Evolutionary conservation across 495 filamentous ascomycete genomes (phyloP).

Genomic region (Hypoxylon cercidicola): DNA sequence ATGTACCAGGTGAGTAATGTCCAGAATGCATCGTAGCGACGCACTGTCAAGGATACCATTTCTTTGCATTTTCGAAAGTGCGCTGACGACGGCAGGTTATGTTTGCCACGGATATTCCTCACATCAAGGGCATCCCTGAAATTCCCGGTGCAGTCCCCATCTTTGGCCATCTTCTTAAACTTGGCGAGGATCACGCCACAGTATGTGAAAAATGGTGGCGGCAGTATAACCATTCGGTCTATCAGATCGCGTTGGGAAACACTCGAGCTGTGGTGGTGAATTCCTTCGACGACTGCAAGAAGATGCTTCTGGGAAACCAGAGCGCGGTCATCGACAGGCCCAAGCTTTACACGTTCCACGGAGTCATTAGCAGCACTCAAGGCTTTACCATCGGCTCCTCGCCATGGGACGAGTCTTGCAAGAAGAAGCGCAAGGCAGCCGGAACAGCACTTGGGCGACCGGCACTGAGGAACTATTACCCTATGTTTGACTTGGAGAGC

Average conservation of each 20-base stretch:
- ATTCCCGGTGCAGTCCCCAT: constrained; percentile 62
- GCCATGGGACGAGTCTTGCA: constrained; percentile 64
- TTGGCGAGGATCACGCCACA: constrained; percentile 66
- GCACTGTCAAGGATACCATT: constrained; percentile 3
- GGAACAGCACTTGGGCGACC: constrained; percentile 58
- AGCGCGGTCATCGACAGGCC: constrained; percentile 60
- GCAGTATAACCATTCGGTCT: constrained; percentile 62
- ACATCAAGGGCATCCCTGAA: constrained; percentile 57
- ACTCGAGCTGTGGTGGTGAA: constrained; percentile 61
- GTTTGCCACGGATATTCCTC: constrained; percentile 31
- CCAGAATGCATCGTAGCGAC: background rate
- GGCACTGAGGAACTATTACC: constrained; percentile 57
- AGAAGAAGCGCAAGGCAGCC: constrained; percentile 62
- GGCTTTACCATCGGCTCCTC: constrained; percentile 59
- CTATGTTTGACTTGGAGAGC: constrained; percentile 65
- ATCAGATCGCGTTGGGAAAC: constrained; percentile 66
- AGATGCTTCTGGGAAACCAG: constrained; percentile 59
- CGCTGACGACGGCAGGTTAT: constrained; percentile 8
- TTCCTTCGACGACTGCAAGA: constrained; percentile 58
- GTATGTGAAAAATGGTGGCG: constrained; percentile 65
- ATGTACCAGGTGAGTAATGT: constrained; percentile 4
- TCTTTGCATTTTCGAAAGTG: background rate
- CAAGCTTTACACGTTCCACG: constrained; percentile 61
- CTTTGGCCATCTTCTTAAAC: constrained; percentile 63
- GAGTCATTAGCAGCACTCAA: constrained; percentile 59